phyloP scores from a whole-genome alignment of 208 protist species.

The Trypanosomatidae sp. region DNA sequence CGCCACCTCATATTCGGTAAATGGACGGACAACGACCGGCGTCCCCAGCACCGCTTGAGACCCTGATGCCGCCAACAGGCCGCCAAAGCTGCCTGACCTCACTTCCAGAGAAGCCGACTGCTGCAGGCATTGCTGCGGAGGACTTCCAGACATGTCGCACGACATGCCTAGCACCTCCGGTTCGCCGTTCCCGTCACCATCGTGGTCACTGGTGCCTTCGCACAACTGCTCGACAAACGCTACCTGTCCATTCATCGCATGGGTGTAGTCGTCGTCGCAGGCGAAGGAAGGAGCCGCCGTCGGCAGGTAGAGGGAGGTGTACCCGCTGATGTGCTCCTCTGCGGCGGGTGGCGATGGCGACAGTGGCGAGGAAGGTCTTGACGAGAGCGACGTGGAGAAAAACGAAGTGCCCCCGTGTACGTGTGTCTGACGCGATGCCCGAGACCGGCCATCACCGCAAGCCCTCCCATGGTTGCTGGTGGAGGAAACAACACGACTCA shows the following conservation, averaged over 20 bases:
- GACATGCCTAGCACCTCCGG: neutral
- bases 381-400: constrained; percentile 4
- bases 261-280: constrained; percentile 1
- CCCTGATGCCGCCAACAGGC: neutral
- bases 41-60: neutral
- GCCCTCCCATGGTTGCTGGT: neutral
- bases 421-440: neutral
- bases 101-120: neutral
- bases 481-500: neutral
- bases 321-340: neutral
- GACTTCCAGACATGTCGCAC: neutral
- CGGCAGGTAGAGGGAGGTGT: neutral
- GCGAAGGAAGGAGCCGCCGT: neutral
- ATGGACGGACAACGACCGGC: neutral
- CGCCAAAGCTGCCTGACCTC: neutral
- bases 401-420: neutral
- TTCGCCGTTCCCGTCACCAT: neutral
- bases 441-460: neutral
- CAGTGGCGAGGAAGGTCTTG: neutral
- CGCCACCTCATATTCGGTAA: neutral
- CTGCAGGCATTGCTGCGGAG: neutral
- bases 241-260: constrained; percentile 5
- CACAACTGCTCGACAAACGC: constrained; percentile 5
- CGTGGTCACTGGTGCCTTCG: neutral
- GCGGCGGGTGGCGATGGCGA: neutral